Base-by-base conservation (phyloP, 2,329 filamentous ascomycete species). In the Oidium heveae region DNA sequence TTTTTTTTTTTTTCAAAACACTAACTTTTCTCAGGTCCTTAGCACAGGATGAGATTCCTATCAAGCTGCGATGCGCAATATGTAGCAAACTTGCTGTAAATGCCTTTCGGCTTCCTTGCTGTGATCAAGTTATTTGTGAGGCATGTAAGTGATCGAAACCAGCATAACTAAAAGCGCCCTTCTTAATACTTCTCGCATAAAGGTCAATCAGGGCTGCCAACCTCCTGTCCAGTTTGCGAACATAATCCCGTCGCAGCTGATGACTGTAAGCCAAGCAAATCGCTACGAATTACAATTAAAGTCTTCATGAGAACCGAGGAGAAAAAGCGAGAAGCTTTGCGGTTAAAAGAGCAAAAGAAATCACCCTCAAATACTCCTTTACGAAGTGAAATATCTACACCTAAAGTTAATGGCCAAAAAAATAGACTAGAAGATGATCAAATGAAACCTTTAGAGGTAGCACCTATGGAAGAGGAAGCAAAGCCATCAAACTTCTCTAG, bases 121-220 rank as follows among this genome's bases (percentile, higher is more conserved):
- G 91, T 68, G 91, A 95, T 64, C 89, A 94, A 65, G 82, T 84
- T 43, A 94, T 96, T 56, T 96, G 91, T 72, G 84, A 89, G 64
- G 75, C 73, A 59, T 98, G 91, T 95, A 71, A 57, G 65, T 60
- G 54, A 33, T 47, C 16, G 24, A 28, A 6, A 28, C 24, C 24
- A 28, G 6, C 6, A 28, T 28, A 28, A 3, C 24, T 28, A 28
- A 28, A 28, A 28, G 6, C 24, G 24, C 24, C 6, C 24, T 28
- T 28, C 24, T 28, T 28, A 28, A 28, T 46, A 61, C 56, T 58
- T 36, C 36, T 62, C 61, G 43, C 16, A 56, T 60, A 20, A 60
- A 89, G 80, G 86, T 66, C 86, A 94, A 67, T 72, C 78, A 8
- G 80, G 79, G 28, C 72, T 93, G 10, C 79, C 83, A 13, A 76